Conservation (phyloP, 2,329 filamentous ascomycete species). For the Cryoendolithus antarcticus region DNA sequence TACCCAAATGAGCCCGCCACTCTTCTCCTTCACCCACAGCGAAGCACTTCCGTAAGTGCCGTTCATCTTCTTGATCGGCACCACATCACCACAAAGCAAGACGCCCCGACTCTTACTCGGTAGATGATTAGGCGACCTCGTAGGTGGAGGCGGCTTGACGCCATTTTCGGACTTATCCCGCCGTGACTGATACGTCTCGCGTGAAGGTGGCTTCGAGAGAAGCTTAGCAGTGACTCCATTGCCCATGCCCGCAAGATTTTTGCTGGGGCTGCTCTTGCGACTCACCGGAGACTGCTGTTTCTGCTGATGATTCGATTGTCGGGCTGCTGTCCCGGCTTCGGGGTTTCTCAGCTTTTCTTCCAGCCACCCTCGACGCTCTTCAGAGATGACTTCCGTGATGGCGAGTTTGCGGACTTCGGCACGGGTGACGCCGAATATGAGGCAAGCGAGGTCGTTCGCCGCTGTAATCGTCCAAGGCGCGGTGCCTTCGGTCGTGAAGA, state of each 20-base stretch:
- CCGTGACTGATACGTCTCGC: conserved; percentile 38
- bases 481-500: conserved; percentile 88
- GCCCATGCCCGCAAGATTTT: conserved; percentile 49
- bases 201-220: conserved; percentile 65
- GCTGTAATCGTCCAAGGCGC: conserved; percentile 92
- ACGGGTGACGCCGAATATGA: conserved; percentile 96
- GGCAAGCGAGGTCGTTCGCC: conserved; percentile 88
- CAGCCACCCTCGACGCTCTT: conserved; percentile 79
- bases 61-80: conserved; percentile 93
- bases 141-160: conserved; percentile 34
- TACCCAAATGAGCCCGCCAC: conserved; percentile 89
- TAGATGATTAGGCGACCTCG: conserved; percentile 49
- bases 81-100: conserved; percentile 89
- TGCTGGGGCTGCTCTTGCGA: conserved; percentile 20
- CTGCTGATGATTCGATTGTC: conserved; percentile 5
- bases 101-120: conserved; percentile 75
- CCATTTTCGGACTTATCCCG: conserved; percentile 56
- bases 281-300: conserved; percentile 12
- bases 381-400: conserved; percentile 86
- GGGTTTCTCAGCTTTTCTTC: conserved; percentile 67
- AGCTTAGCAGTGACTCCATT: conserved; percentile 80
- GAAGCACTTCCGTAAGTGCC: conserved; percentile 85
- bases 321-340: conserved; percentile 27
- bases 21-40: conserved; percentile 97
- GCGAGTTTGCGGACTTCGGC: conserved; percentile 89